These are phyloP conservation scores for Vigna hirtella DNA, from an alignment of 306 rosid species.

Conservation along the genomic window DNA sequence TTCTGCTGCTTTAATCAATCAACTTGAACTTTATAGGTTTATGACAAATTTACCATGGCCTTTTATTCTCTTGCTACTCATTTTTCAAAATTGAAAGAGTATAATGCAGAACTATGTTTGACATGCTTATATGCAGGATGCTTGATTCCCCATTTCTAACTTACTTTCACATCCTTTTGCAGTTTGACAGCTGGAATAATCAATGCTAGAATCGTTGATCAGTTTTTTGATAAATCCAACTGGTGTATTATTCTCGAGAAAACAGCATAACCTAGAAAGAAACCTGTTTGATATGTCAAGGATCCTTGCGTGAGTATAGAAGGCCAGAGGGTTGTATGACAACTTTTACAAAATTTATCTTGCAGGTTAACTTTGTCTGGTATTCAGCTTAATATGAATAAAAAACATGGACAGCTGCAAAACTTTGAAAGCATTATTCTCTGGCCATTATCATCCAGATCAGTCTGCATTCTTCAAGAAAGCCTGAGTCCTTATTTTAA, in stretches of 20 bases:
- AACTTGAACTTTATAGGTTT: slow-evolving; percentile 25
- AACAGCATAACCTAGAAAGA: slow-evolving; percentile 50
- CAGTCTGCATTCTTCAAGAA: slow-evolving; percentile 23
- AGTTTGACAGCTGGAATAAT: slow-evolving; percentile 77
- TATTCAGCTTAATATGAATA: neutral
- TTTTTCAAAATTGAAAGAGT: slow-evolving; percentile 12
- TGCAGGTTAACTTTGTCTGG: neutral
- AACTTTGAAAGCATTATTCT: slow-evolving; percentile 26
- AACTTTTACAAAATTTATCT: neutral
- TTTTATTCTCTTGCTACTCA: slow-evolving; percentile 14
- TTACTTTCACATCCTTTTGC: slow-evolving; percentile 43
- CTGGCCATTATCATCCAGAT: slow-evolving; percentile 6
- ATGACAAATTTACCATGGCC: slow-evolving; percentile 2
- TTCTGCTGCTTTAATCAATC: slow-evolving; percentile 16
- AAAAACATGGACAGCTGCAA: slow-evolving; percentile 3
- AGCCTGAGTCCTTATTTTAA: neutral
- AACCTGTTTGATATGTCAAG: slow-evolving; percentile 22
- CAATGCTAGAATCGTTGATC: slow-evolving; percentile 73
- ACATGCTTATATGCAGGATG: slow-evolving; percentile 29
- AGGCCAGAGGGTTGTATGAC: neutral
- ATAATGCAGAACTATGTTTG: neutral
- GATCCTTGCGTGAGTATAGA: slow-evolving; percentile 1
- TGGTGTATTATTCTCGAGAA: slow-evolving; percentile 93
- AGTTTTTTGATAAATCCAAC: slow-evolving; percentile 90
- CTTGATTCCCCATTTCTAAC: slow-evolving; percentile 25